phyloP scores from a whole-genome alignment of 2,329 filamentous ascomycete genomes.

The Amauroascus niger region DNA sequence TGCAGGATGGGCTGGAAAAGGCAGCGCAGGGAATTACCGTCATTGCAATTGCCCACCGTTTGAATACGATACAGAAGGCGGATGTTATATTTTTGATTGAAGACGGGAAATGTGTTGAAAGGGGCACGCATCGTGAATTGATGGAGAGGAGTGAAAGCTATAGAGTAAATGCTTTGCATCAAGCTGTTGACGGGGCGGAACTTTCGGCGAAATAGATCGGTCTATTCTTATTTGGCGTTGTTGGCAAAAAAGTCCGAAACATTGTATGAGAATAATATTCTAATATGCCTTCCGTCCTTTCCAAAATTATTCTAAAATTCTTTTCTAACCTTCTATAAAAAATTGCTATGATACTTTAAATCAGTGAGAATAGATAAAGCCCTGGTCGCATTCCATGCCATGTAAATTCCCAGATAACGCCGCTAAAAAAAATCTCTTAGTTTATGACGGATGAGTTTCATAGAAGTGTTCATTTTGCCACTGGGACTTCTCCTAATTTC shows the following conservation, averaged over 20 bases:
- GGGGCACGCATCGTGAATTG: slow-evolving; percentile 54
- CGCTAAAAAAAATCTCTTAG: background rate
- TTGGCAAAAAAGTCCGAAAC: background rate
- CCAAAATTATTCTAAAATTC: background rate
- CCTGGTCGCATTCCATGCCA: background rate
- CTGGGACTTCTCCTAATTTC: slow-evolving; percentile 11
- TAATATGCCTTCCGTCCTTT: background rate
- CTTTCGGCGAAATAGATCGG: background rate
- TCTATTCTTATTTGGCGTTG: background rate
- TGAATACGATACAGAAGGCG: slow-evolving; percentile 65
- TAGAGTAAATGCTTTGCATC: slow-evolving; percentile 32
- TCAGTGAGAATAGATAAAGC: background rate
- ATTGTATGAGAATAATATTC: background rate
- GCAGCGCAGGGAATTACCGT: slow-evolving; percentile 47
- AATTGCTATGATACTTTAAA: background rate
- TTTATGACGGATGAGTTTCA: background rate
- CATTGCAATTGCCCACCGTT: slow-evolving; percentile 62
- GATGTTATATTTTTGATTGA: slow-evolving; percentile 72
- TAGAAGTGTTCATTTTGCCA: background rate
- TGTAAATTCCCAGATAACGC: background rate
- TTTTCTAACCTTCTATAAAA: background rate
- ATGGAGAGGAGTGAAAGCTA: slow-evolving; percentile 38
- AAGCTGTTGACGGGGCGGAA: slow-evolving; percentile 22
- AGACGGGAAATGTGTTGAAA: slow-evolving; percentile 52
- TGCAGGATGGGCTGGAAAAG: slow-evolving; percentile 58